Evolutionary conservation across 2,329 filamentous ascomycete genomes (phyloP).

Genomic region (Bipolaris oryzae): DNA sequence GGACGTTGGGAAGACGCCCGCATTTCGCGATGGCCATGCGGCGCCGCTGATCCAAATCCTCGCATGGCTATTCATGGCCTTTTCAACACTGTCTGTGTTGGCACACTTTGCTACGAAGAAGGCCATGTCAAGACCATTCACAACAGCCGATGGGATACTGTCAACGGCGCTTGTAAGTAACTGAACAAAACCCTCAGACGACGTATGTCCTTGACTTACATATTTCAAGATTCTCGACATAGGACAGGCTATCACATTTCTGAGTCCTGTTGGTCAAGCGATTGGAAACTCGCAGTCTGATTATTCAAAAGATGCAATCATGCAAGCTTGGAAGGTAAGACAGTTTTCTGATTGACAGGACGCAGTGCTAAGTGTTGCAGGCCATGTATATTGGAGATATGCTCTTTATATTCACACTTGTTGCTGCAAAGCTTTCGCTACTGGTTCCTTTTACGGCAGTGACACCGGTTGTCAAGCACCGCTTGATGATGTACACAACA

Average conservation of each 20-base stretch:
- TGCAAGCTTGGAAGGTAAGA: slow-evolving; percentile 1
- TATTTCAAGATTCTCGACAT: slow-evolving; percentile 1
- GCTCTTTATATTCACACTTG: not conserved
- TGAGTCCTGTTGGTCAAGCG: slow-evolving; percentile 12
- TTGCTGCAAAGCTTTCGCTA: slow-evolving; percentile 3
- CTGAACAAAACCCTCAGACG: not conserved
- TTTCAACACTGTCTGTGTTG: slow-evolving; percentile 4
- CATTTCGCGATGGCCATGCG: slow-evolving; percentile 5
- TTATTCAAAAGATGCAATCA: not conserved
- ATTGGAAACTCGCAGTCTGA: slow-evolving; percentile 4
- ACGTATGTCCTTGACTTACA: not conserved
- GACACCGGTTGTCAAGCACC: not conserved
- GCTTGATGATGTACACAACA: not conserved
- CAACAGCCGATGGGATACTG: slow-evolving; percentile 3
- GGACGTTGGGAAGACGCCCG: not conserved
- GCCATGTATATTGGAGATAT: slow-evolving; percentile 7
- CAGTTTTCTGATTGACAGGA: not conserved
- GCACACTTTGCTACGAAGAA: slow-evolving; percentile 16
- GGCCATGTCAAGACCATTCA: slow-evolving; percentile 4
- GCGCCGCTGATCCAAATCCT: slow-evolving; percentile 14
- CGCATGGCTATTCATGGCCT: slow-evolving; percentile 12
- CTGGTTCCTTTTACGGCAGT: not conserved
- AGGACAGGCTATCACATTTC: slow-evolving; percentile 2
- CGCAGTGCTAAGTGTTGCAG: not conserved
- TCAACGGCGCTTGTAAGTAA: not conserved